These are phyloP conservation scores for Tympanopsis confertula DNA, from an alignment of 2,329 filamentous ascomycete genomes.

Conservation along the genomic window DNA sequence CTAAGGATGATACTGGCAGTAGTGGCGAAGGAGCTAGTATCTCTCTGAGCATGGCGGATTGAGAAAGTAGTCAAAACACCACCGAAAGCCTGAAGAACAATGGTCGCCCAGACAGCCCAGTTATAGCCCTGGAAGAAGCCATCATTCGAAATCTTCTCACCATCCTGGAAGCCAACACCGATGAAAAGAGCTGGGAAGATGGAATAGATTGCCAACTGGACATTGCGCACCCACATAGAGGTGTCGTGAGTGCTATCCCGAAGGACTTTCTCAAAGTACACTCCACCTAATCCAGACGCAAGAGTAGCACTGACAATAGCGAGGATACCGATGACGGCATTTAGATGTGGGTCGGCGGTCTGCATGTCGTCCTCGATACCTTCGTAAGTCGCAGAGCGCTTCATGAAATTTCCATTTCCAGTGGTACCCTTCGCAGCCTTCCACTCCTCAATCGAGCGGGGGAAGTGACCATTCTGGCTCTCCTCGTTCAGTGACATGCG, in stretches of 20 bases:
- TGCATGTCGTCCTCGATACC: slow-evolving; percentile 44
- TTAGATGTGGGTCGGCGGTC: slow-evolving; percentile 22
- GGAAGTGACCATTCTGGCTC: slow-evolving; percentile 1
- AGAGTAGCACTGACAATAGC: slow-evolving; percentile 11
- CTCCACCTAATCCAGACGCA: slow-evolving; percentile 12
- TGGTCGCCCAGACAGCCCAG: slow-evolving; percentile 9
- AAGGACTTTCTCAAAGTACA: slow-evolving; percentile 14
- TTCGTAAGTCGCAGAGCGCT: slow-evolving; percentile 51
- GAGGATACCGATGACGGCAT: slow-evolving; percentile 8
- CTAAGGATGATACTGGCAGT: slow-evolving; percentile 12
- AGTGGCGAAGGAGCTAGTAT: slow-evolving; percentile 12
- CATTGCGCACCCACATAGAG: slow-evolving; percentile 11
- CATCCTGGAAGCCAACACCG: slow-evolving; percentile 11
- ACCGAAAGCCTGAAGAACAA: slow-evolving; percentile 10
- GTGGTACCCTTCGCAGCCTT: neutral
- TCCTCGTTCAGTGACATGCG: slow-evolving; percentile 2
- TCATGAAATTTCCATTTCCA: slow-evolving; percentile 11
- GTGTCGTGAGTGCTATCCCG: slow-evolving; percentile 9
- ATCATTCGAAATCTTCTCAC: slow-evolving; percentile 6
- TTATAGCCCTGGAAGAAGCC: slow-evolving; percentile 13
- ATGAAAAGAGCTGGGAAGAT: slow-evolving; percentile 11
- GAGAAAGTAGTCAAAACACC: slow-evolving; percentile 10
- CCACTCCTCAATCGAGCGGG: neutral
- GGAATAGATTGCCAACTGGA: slow-evolving; percentile 12
- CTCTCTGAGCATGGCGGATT: slow-evolving; percentile 11